phyloP scores from a whole-genome alignment of 495 filamentous ascomycete genomes.

The Pyrenula massariospora region DNA sequence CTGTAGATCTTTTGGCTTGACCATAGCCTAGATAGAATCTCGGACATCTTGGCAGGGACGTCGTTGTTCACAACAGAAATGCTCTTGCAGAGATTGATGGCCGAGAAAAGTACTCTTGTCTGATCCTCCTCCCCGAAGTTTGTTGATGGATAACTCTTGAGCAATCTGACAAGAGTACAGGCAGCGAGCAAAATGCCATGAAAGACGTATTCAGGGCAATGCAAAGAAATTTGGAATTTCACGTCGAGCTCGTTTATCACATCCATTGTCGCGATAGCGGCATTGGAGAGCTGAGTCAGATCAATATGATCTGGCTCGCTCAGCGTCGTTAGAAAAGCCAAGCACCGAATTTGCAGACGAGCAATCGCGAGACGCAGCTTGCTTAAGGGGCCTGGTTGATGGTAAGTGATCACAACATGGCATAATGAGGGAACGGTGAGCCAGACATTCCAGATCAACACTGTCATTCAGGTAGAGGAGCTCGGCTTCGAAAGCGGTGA shows the following conservation, averaged over 20 bases:
- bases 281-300: background rate
- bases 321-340: background rate
- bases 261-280: background rate
- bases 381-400: background rate
- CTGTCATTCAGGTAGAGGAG: background rate
- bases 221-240: background rate
- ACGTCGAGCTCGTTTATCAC: background rate
- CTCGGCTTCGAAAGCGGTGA: background rate
- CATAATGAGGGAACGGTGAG: too few relatives aligned
- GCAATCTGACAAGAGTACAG: background rate
- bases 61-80: background rate
- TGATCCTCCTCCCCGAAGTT: background rate
- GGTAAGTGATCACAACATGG: too few relatives aligned
- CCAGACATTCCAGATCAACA: background rate
- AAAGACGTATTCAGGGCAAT: background rate
- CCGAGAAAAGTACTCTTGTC: background rate
- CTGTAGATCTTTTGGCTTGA: background rate
- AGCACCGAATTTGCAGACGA: background rate
- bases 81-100: background rate
- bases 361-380: background rate
- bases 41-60: background rate
- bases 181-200: background rate
- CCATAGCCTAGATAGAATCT: background rate
- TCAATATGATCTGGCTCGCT: background rate
- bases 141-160: background rate